Conservation (phyloP, 495 filamentous ascomycete genomes). For the Lineolata rhizophorae region DNA sequence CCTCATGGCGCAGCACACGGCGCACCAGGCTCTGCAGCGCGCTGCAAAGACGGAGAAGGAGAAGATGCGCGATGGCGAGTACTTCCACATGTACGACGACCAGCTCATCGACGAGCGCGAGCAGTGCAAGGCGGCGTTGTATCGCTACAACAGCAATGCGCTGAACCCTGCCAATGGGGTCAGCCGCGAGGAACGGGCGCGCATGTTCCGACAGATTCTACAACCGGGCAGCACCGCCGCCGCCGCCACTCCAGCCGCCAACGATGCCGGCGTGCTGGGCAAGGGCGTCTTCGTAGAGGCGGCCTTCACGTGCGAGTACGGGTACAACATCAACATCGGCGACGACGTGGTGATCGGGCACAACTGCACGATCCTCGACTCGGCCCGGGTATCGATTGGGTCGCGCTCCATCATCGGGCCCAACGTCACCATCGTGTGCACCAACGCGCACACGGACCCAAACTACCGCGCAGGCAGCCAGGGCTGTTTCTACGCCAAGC, state of each 20-base stretch:
- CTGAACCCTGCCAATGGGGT: constrained; percentile 58
- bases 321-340: constrained; percentile 79
- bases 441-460: constrained; percentile 47
- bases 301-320: constrained; percentile 87
- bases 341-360: constrained; percentile 70
- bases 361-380: constrained; percentile 74
- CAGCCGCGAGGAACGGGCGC: constrained; percentile 54
- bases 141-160: constrained; percentile 64
- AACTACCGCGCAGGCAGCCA: constrained; percentile 59
- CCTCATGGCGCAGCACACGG: too few relatives aligned
- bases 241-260: constrained; percentile 6
- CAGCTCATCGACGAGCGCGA: constrained; percentile 73
- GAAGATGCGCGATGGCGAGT: constrained; percentile 74
- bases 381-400: constrained; percentile 51
- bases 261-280: constrained; percentile 39
- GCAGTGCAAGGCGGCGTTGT: constrained; percentile 62
- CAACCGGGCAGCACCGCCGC: constrained; percentile 13
- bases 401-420: constrained; percentile 64
- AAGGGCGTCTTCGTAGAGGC: constrained; percentile 62
- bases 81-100: constrained; percentile 55
- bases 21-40: too few relatives aligned
- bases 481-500: constrained; percentile 47
- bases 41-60: constrained; percentile 57
- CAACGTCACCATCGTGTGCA: constrained; percentile 65
- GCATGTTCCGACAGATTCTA: constrained; percentile 58